These are phyloP conservation scores for Musa itinerans DNA, from an alignment of 176 grass and related monocot genomes.

Conservation along the genomic window DNA sequence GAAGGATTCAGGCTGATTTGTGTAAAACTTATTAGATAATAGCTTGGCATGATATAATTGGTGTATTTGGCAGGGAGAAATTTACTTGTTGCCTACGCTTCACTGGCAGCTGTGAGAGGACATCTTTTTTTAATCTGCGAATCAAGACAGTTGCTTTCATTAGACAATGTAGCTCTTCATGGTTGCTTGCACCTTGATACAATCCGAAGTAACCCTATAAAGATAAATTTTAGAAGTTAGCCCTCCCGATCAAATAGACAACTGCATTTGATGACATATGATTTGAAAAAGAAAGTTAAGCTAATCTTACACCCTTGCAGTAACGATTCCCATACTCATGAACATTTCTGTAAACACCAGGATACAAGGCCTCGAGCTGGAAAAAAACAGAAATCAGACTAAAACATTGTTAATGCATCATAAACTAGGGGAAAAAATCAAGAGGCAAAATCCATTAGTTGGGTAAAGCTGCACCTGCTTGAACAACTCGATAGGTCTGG, in stretches of 20 bases:
- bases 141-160: slow-evolving; percentile 98
- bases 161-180: slow-evolving; percentile 91
- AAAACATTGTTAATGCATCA: slow-evolving; percentile 11
- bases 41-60: not conserved
- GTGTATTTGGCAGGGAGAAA: slow-evolving; percentile 5
- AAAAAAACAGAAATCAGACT: slow-evolving; percentile 18
- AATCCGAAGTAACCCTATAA: slow-evolving; percentile 51
- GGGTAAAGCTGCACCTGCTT: slow-evolving; percentile 49
- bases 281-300: not conserved
- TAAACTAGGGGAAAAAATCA: not conserved
- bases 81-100: slow-evolving; percentile 85
- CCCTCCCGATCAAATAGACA: not conserved
- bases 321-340: slow-evolving; percentile 80
- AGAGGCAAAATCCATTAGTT: not conserved
- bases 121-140: slow-evolving; percentile 88
- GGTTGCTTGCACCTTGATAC: slow-evolving; percentile 98
- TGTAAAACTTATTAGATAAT: not conserved
- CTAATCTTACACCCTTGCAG: slow-evolving; percentile 80
- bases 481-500: slow-evolving; percentile 86
- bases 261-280: not conserved
- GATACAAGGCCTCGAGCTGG: slow-evolving; percentile 74
- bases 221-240: slow-evolving; percentile 23
- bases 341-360: slow-evolving; percentile 76
- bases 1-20: too few species aligned
- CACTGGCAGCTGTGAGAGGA: slow-evolving; percentile 69